phyloP scores from a whole-genome alignment of 2,329 filamentous ascomycete species.

The Aspergillus hiratsukae region DNA sequence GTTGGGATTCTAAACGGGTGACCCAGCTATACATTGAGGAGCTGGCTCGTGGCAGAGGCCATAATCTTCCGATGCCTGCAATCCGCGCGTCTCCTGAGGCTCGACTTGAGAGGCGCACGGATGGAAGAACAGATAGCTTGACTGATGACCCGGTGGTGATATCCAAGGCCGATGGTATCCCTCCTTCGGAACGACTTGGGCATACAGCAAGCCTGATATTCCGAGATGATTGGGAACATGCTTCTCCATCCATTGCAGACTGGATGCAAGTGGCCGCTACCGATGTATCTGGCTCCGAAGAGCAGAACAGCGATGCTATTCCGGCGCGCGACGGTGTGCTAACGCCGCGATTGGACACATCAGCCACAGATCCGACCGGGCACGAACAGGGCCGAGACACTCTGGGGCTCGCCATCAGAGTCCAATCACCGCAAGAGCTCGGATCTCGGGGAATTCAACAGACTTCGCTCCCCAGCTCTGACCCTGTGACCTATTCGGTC shows the following conservation, averaged over 20 bases:
- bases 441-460: slow-evolving; percentile 25
- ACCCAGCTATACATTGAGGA: slow-evolving; percentile 54
- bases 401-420: slow-evolving; percentile 44
- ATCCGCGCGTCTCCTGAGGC: slow-evolving; percentile 20
- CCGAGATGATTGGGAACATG: slow-evolving; percentile 46
- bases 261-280: slow-evolving; percentile 45
- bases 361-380: slow-evolving; percentile 10
- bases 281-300: slow-evolving; percentile 37
- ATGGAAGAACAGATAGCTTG: slow-evolving; percentile 23
- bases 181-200: slow-evolving; percentile 18
- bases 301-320: slow-evolving; percentile 15
- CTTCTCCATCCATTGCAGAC: slow-evolving; percentile 47
- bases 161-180: slow-evolving; percentile 27
- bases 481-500: slow-evolving; percentile 9
- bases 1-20: slow-evolving; percentile 52
- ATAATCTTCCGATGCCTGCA: slow-evolving; percentile 18
- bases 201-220: slow-evolving; percentile 42
- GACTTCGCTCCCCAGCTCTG: slow-evolving; percentile 31
- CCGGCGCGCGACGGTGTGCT: slow-evolving; percentile 17
- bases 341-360: slow-evolving; percentile 22
- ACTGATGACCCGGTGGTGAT: slow-evolving; percentile 35
- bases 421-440: slow-evolving; percentile 27
- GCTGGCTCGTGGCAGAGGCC: slow-evolving; percentile 33
- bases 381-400: slow-evolving; percentile 29
- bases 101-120: slow-evolving; percentile 9